These are phyloP conservation scores for Cylindrodendrum hubeiense DNA, from an alignment of 2,329 filamentous ascomycete genomes.

Conservation along the genomic window DNA sequence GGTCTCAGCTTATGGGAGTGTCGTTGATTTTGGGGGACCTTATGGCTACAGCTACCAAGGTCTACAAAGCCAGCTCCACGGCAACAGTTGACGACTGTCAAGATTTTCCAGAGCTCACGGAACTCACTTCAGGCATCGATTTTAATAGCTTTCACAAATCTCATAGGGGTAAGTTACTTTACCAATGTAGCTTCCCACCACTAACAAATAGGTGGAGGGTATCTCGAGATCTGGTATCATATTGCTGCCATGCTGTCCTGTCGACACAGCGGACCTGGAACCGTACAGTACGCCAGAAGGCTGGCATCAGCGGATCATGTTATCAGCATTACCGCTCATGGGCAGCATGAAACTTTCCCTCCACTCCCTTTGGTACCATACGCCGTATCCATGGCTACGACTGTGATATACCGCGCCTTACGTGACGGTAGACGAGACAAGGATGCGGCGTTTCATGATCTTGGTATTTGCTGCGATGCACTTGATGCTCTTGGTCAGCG, in stretches of 20 bases:
- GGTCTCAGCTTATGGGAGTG: conserved; percentile 20
- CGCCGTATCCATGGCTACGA: conserved; percentile 27
- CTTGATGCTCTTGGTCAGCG: conserved; percentile 17
- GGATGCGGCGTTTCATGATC: conserved; percentile 12
- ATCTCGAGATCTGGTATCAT: conserved; percentile 31
- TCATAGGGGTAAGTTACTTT: conserved; percentile 20
- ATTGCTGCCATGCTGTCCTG: conserved; percentile 29
- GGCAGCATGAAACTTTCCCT: conserved; percentile 13
- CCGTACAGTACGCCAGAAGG: conserved; percentile 12
- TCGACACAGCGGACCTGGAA: conserved; percentile 23
- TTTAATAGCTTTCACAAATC: conserved; percentile 22
- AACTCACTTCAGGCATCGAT: conserved; percentile 13
- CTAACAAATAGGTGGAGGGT: conserved; percentile 1
- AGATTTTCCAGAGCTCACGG: conserved; percentile 13
- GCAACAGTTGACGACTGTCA: conserved; percentile 19
- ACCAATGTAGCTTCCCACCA: neutral
- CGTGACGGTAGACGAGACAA: conserved; percentile 17
- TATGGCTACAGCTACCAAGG: conserved; percentile 26
- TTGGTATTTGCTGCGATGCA: conserved; percentile 24
- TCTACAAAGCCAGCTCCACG: conserved; percentile 27
- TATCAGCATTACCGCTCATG: conserved; percentile 3
- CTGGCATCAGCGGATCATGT: conserved; percentile 23
- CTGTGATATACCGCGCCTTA: conserved; percentile 28
- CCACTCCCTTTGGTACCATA: conserved; percentile 25
- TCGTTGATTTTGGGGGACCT: conserved; percentile 21